Evolutionary conservation across 2,329 filamentous ascomycete genomes (phyloP).

Genomic region (Xylariaceae sp.): DNA sequence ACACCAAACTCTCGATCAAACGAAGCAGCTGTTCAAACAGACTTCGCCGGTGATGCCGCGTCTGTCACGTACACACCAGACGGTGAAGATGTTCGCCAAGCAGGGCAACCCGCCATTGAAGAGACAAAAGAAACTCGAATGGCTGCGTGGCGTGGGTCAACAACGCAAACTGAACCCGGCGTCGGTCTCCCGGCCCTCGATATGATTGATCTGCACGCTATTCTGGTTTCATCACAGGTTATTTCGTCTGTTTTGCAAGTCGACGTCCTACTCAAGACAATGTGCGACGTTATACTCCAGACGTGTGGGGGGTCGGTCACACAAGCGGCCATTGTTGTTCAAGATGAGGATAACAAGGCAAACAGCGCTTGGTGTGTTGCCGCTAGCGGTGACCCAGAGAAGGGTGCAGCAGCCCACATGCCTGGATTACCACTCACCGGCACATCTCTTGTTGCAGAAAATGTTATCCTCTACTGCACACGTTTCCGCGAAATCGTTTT

Average conservation of each 20-base stretch:
- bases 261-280: slow-evolving; percentile 77
- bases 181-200: slow-evolving; percentile 75
- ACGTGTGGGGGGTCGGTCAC: slow-evolving; percentile 76
- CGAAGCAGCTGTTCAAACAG: slow-evolving; percentile 74
- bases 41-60: slow-evolving; percentile 65
- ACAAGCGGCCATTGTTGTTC: slow-evolving; percentile 75
- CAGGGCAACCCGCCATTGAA: slow-evolving; percentile 52
- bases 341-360: slow-evolving; percentile 64
- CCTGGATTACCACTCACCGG: slow-evolving; percentile 69
- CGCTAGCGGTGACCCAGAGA: slow-evolving; percentile 75
- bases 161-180: slow-evolving; percentile 64
- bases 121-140: slow-evolving; percentile 65
- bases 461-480: slow-evolving; percentile 78
- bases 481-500: slow-evolving; percentile 80
- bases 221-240: slow-evolving; percentile 79
- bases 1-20: slow-evolving; percentile 63
- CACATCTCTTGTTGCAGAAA: slow-evolving; percentile 74
- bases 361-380: slow-evolving; percentile 73
- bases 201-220: slow-evolving; percentile 82
- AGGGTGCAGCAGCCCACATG: slow-evolving; percentile 70
- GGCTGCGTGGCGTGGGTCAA: slow-evolving; percentile 68
- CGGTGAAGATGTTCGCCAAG: slow-evolving; percentile 49
- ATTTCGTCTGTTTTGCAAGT: slow-evolving; percentile 80
- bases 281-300: slow-evolving; percentile 82
- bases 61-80: slow-evolving; percentile 59